Evolutionary conservation across 257 asterid genomes (phyloP), one percentile per base, ranked within the genome.

Genomic region (Solanum commersonii): DNA sequence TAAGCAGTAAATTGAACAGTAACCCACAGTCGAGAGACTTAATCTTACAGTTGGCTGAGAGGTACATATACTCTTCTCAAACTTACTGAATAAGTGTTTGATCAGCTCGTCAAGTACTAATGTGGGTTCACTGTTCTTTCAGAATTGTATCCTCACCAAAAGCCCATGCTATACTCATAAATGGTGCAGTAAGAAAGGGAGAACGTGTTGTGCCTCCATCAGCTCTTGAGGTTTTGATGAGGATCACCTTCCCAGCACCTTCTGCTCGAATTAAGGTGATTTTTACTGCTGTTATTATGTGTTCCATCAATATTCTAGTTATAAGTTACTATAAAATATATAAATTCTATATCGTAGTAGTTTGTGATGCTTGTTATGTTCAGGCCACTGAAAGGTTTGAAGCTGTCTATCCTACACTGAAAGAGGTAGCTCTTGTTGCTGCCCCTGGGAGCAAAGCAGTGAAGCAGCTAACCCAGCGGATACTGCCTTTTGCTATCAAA

Each of bases 381-480:
- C 83, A 95, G 98, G 96, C 92, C 68, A 94, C 97, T 63, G 98
- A 95, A 82, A 94, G 98, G 91, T 96, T 96, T 87, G 96, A 93
- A 91, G 94, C 93, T n/a, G 87, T 96, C 60, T 96, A 93, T 92
- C 98, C 98, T 34, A 89, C 92, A 52, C 95, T 96, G 77, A 93
- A 93, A 89, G 97, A 94, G 87, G 94, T 94, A 70, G 96, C 99
- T 60, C 96, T 96, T 87, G 96, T 97, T 87, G 99, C 98, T 91
- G 87, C 98, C 71, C 93, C 95, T 56, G 97, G 99, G 87, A 95
- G 99, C 94, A 95, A 94, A 91, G 96, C 96, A 83, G 93, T 96
- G 94, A 96, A 91, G 91, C 99, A 94, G 91, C 92, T 94, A 8
- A 87, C 98, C 18, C 94, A 63, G 77, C 94, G 94, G 93, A 92